Evolutionary conservation across 768 basidiomycete species (phyloP).

Genomic region (Holtermanniella nyarrowii): DNA sequence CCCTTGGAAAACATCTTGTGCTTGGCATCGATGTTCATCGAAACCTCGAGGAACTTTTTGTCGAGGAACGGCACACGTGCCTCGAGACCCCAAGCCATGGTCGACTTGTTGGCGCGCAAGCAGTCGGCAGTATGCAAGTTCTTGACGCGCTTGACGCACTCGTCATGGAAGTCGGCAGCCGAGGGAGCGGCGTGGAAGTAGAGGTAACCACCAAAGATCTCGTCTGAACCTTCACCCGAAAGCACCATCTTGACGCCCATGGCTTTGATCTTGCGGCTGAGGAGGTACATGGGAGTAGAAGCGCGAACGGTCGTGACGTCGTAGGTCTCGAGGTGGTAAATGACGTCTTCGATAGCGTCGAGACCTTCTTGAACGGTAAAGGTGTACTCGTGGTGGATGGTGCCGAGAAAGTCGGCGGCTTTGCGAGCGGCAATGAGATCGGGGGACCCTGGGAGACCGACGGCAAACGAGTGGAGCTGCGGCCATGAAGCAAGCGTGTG

Average conservation of each 20-base stretch:
- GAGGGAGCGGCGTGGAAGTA: slow-evolving; percentile 99
- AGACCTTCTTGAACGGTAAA: slow-evolving; percentile 97
- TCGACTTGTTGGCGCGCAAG: slow-evolving; percentile 98
- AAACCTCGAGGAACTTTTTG: slow-evolving; percentile 84
- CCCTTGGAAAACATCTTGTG: slow-evolving; percentile 86
- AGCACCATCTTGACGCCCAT: slow-evolving; percentile 99
- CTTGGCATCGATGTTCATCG: slow-evolving; percentile 80
- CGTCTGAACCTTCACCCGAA: slow-evolving; percentile 93
- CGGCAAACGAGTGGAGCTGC: slow-evolving; percentile 92
- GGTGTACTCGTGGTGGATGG: slow-evolving; percentile 91
- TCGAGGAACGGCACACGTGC: slow-evolving; percentile 98
- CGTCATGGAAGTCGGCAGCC: slow-evolving; percentile 78
- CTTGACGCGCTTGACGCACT: slow-evolving; percentile 87
- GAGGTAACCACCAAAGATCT: slow-evolving; percentile 97
- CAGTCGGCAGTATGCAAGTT: slow-evolving; percentile 97
- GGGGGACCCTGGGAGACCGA: slow-evolving; percentile 88
- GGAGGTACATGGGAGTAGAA: slow-evolving; percentile 96
- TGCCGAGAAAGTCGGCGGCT: slow-evolving; percentile 85
- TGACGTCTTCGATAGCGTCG: slow-evolving; percentile 93
- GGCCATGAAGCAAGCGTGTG: slow-evolving; percentile 76
- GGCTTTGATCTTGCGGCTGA: slow-evolving; percentile 96
- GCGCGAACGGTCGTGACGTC: slow-evolving; percentile 98
- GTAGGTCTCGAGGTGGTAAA: slow-evolving; percentile 96
- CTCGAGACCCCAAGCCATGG: slow-evolving; percentile 99
- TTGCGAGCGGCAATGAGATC: slow-evolving; percentile 89